A percentile compares a stretch with the other conserved stretches of the same genome.
Conservation (phyloP, 192 early-diverging fungal genomes). For the Gigaspora rosea region DNA sequence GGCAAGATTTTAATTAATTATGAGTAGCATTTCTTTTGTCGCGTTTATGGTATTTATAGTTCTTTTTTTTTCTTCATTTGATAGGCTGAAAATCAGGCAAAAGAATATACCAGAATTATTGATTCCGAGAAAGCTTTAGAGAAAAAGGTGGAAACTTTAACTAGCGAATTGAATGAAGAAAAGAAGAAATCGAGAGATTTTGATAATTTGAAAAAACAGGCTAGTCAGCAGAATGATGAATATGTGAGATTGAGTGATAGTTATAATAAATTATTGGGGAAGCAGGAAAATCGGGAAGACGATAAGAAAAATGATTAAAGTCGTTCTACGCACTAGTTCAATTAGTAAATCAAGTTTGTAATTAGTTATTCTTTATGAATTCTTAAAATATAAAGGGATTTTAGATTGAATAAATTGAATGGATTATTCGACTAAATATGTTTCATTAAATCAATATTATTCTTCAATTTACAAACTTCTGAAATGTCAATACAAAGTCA, state of each 20-base stretch:
- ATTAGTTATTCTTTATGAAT: too few relatives aligned
- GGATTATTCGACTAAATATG: too few relatives aligned
- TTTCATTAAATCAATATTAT: too few relatives aligned
- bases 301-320: conserved; percentile 31
- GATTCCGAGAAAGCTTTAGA: conserved; percentile 41
- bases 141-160: conserved; percentile 40
- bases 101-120: conserved; percentile 38
- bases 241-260: conserved; percentile 45
- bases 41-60: neutral
- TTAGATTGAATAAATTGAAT: too few relatives aligned
- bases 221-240: conserved; percentile 44
- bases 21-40: too few relatives aligned
- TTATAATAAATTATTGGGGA: conserved; percentile 40
- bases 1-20: conserved; percentile 13
- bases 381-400: too few relatives aligned
- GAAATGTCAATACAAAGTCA: too few relatives aligned
- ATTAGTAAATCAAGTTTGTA: too few relatives aligned
- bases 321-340: too few relatives aligned
- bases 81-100: conserved; percentile 43
- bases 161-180: conserved; percentile 31
- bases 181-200: conserved; percentile 35
- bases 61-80: neutral
- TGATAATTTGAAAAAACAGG: conserved; percentile 50
- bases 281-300: conserved; percentile 35
- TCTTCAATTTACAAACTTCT: too few relatives aligned